Evolutionary conservation across 2,329 filamentous ascomycete species (phyloP), one percentile per base, ranked within the genome.

Genomic region (Aureobasidium sp.): DNA sequence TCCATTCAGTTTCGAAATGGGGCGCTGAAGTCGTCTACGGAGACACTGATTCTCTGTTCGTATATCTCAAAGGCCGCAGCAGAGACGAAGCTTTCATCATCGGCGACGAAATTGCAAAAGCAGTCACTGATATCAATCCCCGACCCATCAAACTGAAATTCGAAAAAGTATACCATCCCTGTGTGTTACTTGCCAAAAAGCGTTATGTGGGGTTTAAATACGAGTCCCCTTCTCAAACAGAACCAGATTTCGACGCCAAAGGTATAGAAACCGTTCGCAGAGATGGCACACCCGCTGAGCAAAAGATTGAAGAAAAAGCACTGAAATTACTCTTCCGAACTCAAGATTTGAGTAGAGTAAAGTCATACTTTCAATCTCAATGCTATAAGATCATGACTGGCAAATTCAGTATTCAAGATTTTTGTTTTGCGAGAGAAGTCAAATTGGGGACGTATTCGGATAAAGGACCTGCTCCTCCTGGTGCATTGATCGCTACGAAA

Each of bases 191-290:
- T 0, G 94, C 97, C 23, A 99, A 99, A 82, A 99, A 99, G 76
- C 92, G 96, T 64, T 99, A 99, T 72, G 97, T 98, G 5, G 97
- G 97, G 8, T 98, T 97, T 84, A 98, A 97, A 77, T 99, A 97
- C 80, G 96, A 99, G 75, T 88, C 85, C 70, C 88, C 87, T 43
- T 84, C 87, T 20, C 96, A 99, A 75, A 82, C 77, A 11, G 89
- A 90, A 70, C 95, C 96, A 0, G 93, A 97, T 1, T 98, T 98
- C 70, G 97, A 99, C 76, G 97, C 96, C 66, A 99, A 99, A 78
- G 96, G 97, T 36, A 99, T 98, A 69, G 97, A 99, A 82, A 99
- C 97, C 0, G 95, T 99, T 9, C 90, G 97, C 2, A 89, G 96
- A 56, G 96, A 99, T 76, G 96, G 96, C 45, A 98, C 95, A 0